Percentiles rank a stretch among this genome's conserved stretches.
Conservation (phyloP, 163 green algal species). For the Coccomyxa subellipsoidea region DNA sequence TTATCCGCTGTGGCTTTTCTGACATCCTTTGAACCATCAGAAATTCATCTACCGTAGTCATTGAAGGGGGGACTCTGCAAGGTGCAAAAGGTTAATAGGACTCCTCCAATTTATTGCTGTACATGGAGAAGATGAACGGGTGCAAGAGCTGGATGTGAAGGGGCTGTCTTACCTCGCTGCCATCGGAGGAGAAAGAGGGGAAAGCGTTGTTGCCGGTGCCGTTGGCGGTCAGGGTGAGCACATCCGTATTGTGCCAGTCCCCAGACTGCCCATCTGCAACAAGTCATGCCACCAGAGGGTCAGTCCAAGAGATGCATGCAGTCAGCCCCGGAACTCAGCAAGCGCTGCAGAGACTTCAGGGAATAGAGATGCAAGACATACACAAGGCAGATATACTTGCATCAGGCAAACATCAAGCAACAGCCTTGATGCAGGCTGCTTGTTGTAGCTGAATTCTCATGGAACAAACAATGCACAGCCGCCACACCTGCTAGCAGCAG, state of each 20-base stretch:
- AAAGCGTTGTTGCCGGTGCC: conserved; percentile 13
- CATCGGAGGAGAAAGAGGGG: conserved; percentile 1
- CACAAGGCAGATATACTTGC: too few species aligned
- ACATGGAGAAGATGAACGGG: background rate
- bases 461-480: background rate
- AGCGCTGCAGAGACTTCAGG: too few species aligned
- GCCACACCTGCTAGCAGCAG: background rate
- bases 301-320: background rate
- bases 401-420: too few species aligned
- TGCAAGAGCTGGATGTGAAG: background rate
- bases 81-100: background rate
- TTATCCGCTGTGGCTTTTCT: too few species aligned
- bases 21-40: too few species aligned
- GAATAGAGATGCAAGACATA: too few species aligned
- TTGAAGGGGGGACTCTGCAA: too few species aligned
- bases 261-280: background rate
- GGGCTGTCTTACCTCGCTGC: background rate
- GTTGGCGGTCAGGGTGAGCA: background rate
- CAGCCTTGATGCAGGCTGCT: background rate
- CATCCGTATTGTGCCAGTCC: background rate
- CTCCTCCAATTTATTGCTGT: background rate
- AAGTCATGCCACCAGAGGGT: background rate
- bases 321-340: too few species aligned
- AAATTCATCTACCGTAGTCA: too few species aligned
- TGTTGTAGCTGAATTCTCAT: background rate